phyloP scores from a whole-genome alignment of 208 protist genomes.

The Leishmania tropica region DNA sequence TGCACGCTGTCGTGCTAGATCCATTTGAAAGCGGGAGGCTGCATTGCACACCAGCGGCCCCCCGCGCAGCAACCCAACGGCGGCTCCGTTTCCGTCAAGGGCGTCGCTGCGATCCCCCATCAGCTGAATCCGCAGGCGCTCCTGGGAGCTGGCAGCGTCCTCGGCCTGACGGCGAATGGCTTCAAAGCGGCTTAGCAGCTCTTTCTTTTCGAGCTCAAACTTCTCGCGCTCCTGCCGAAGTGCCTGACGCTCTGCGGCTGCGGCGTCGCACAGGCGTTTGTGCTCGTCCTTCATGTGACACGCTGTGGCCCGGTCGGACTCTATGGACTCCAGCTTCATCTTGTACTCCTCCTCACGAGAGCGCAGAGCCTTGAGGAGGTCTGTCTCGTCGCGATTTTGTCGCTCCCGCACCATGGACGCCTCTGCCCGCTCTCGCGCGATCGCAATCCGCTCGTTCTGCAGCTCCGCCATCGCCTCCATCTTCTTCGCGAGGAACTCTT shows the following conservation, averaged over 20 bases:
- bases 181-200: slow-evolving; percentile 73
- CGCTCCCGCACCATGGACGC: slow-evolving; percentile 69
- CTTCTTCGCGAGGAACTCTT: slow-evolving; percentile 78
- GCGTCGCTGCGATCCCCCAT: slow-evolving; percentile 36
- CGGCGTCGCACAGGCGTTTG: slow-evolving; percentile 51
- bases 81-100: slow-evolving; percentile 18
- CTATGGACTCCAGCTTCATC: slow-evolving; percentile 63
- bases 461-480: slow-evolving; percentile 75
- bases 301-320: slow-evolving; percentile 60
- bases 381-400: slow-evolving; percentile 79
- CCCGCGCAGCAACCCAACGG: slow-evolving; percentile 13
- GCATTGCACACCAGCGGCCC: slow-evolving; percentile 35
- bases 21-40: slow-evolving; percentile 73
- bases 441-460: slow-evolving; percentile 74
- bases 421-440: slow-evolving; percentile 74
- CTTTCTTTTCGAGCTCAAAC: slow-evolving; percentile 83
- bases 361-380: slow-evolving; percentile 69
- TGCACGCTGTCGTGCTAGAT: slow-evolving; percentile 82
- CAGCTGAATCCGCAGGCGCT: slow-evolving; percentile 57
- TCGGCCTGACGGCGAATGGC: slow-evolving; percentile 68
- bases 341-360: slow-evolving; percentile 78
- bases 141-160: slow-evolving; percentile 57
- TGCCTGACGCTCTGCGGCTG: slow-evolving; percentile 59
- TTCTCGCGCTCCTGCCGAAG: slow-evolving; percentile 67
- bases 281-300: slow-evolving; percentile 65